phyloP scores from a whole-genome alignment of 2,329 filamentous ascomycete genomes.

The Colletotrichum horii region DNA sequence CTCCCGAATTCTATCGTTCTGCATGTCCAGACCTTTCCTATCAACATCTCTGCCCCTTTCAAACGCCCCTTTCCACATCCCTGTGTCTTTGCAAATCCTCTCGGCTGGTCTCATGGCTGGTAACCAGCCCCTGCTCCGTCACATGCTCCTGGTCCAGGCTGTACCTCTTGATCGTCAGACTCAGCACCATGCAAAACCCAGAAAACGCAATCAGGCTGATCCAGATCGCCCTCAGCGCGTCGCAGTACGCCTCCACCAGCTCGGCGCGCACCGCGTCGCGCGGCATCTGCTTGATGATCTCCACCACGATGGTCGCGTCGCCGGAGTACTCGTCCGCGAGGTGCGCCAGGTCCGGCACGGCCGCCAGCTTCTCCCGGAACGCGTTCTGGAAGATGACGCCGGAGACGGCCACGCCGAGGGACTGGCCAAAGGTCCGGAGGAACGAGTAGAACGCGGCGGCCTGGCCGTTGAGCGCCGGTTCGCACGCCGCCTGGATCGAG shows the following conservation, averaged over 20 bases:
- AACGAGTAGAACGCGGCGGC: conserved; percentile 72
- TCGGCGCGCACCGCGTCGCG: conserved; percentile 9
- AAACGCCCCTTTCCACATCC: not conserved
- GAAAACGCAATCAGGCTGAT: conserved; percentile 35
- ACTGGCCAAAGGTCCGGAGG: conserved; percentile 68
- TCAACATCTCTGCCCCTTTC: not conserved
- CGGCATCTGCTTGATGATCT: conserved; percentile 59
- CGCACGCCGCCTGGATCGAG: conserved; percentile 65
- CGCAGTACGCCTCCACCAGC: conserved; percentile 37
- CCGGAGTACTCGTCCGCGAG: conserved; percentile 51
- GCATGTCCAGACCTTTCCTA: not conserved
- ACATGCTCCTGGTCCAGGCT: conserved; percentile 36
- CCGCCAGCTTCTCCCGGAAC: conserved; percentile 55
- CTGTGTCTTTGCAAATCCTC: not conserved
- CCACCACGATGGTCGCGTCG: conserved; percentile 64
- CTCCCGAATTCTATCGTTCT: not conserved
- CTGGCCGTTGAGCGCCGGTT: conserved; percentile 51
- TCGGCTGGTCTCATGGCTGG: conserved; percentile 9
- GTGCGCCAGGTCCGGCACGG: conserved; percentile 49
- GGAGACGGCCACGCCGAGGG: conserved; percentile 69
- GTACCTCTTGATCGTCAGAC: conserved; percentile 34
- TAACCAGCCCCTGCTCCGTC: conserved; percentile 29
- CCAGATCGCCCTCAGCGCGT: conserved; percentile 38
- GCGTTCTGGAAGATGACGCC: conserved; percentile 75
- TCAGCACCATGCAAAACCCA: conserved; percentile 31